Evolutionary conservation across 306 rosid genomes (phyloP), one percentile per base, ranked within the genome.

Genomic region (Inga oerstediana): DNA sequence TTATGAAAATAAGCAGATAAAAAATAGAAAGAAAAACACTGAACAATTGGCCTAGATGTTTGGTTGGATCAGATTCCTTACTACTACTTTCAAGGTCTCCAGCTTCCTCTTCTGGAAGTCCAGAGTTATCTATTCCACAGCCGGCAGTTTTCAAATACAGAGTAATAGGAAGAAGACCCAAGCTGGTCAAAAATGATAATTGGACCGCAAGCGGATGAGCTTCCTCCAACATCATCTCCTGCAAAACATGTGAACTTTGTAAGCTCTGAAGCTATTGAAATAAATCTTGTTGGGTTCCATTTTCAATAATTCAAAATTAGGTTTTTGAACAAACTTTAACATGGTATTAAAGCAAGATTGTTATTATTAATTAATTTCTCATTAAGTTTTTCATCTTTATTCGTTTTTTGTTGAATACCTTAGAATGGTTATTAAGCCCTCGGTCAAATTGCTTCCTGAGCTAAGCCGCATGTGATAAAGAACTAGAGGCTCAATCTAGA

Each of bases 131-230:
- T 52, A 96, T 92, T 85, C 98, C 99, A 85, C 98, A 94, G 67
- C 97, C 86, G 61, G 86, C 91, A 59, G 99, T 90, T 87, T 91
- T 87, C 88, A 97, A 82, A 86, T 94, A 89, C 85, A 94, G 81
- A 71, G 93, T 88, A 75, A 91, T 92, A 76, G 99, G 99, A 68
- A 96, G 92, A 88, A 97, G 97, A 67, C 99, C 99, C 85, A 94
- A 84, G 90, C 99, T 94, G 51, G 88, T 81, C 77, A 92, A 78
- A 81, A 97, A 91, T 81, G 99, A 90, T 45, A 97, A 83, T 77
- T 91, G 94, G 79, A 94, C 82, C 58, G 96, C 97, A 70, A 94
- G 90, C 79, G 98, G 93, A 87, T 94, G 99, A 84, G 94, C 91
- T 88, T 97, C 99, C 86, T 87, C 92, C 85, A 94, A 82, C 80